Base-by-base conservation (phyloP, 2,329 filamentous ascomycete genomes). In the Xylariaceae sp. region DNA sequence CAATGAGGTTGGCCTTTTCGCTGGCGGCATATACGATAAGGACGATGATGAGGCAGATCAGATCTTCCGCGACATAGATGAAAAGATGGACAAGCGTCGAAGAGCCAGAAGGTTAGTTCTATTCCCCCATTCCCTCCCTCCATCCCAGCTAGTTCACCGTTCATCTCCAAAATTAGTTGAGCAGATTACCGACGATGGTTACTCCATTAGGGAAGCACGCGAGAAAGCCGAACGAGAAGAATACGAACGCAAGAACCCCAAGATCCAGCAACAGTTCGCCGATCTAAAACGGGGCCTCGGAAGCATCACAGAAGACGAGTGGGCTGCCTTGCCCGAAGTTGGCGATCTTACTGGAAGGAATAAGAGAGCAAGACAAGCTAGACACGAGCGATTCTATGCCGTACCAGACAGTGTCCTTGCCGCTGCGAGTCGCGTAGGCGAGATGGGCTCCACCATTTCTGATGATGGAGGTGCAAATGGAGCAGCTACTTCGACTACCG, bases 21-120 rank as follows among this genome's bases (percentile, higher is more conserved):
- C 93, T 3, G 92, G 89, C 45, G 93, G 93, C 27, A 87, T 93
- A 58, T 98, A 95, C 71, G 93, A 97, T 66, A 87, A 93, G 65
- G 93, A 98, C 45, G 93, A 98, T 62, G 93, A 98, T 61, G 94
- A 98, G 67, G 93, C 93, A 35, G 93, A 98, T 69, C 79, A 88
- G 60, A 95, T 98, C 61, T 98, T 95, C 72, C 86, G 91, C 61
- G 86, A 89, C 63, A 88, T 98, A 53, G 93, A 98, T 61, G 93
- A 96, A 73, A 92, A 87, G 70, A 97, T 98, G 92, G 91, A 94
- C 55, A 87, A 80, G 69, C 80, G 93, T 56, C 77, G 93, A 53
- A 94, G 86, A 72, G 79, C 79, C 57, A 83, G 92, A 80, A 88
- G 88, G 88, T 92, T 80, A 79, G 86, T 87, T 42, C 52, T 46